Percentiles rank a stretch among this genome's conserved stretches.
phyloP scores from a whole-genome alignment of 228 moss, liverwort and hornwort species.

The Sphagnum magellanicum region DNA sequence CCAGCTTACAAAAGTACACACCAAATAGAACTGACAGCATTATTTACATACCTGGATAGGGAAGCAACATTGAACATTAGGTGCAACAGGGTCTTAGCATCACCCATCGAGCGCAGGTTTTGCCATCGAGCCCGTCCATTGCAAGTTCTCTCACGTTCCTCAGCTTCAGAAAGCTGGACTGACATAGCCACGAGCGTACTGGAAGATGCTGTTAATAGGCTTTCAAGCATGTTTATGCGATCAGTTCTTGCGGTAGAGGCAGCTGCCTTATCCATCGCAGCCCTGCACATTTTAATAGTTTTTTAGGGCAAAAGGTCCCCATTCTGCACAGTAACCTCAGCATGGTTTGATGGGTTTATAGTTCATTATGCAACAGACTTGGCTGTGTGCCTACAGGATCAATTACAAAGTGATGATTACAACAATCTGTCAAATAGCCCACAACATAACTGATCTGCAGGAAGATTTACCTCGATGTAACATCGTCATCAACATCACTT shows the following conservation, averaged over 20 bases:
- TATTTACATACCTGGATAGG: constrained; percentile 46
- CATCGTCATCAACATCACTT: constrained; percentile 37
- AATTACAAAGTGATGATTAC: too few relatives aligned
- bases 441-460: not conserved
- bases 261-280: constrained; percentile 29
- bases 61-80: constrained; percentile 69
- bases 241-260: constrained; percentile 52
- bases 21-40: too few relatives aligned
- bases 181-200: constrained; percentile 86
- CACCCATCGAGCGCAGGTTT: constrained; percentile 74
- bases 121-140: constrained; percentile 83
- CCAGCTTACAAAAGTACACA: too few relatives aligned
- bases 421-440: too few relatives aligned
- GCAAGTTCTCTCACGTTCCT: constrained; percentile 80
- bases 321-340: too few relatives aligned
- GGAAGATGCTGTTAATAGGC: constrained; percentile 79
- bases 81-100: constrained; percentile 76
- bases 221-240: constrained; percentile 79
- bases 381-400: too few relatives aligned
- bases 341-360: too few relatives aligned
- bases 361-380: too few relatives aligned
- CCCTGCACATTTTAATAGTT: constrained; percentile 9
- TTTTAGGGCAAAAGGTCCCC: too few relatives aligned
- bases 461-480: constrained; percentile 22
- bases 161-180: constrained; percentile 95